These are phyloP conservation scores for Lenwebbia sp. DNA, from an alignment of 345 rosid genomes.

Conservation along the genomic window DNA sequence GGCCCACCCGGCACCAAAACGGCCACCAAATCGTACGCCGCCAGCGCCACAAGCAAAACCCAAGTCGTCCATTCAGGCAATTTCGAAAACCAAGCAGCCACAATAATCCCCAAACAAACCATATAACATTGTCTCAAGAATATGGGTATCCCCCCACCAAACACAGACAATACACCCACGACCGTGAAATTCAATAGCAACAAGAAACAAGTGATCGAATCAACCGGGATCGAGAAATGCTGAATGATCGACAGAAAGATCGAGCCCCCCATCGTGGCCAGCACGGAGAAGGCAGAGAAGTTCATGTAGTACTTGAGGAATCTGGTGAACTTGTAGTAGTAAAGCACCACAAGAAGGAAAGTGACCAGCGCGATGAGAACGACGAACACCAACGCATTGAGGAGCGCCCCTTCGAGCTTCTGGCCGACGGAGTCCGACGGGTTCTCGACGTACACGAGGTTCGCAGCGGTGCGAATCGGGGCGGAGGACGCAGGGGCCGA, in stretches of 20 bases:
- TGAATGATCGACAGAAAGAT: constrained; percentile 72
- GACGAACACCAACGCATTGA: constrained; percentile 80
- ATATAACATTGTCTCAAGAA: constrained; percentile 75
- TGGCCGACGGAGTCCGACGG: constrained; percentile 66
- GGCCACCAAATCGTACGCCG: constrained; percentile 81
- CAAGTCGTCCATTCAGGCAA: constrained; percentile 98
- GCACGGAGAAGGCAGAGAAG: constrained; percentile 80
- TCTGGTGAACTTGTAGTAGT: constrained; percentile 84
- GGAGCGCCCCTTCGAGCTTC: constrained; percentile 83
- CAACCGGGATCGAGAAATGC: constrained; percentile 78
- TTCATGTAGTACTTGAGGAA: constrained; percentile 95
- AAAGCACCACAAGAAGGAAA: constrained; percentile 71
- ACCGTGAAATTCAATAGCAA: constrained; percentile 79
- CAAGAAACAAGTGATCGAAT: constrained; percentile 59
- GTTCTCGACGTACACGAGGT: constrained; percentile 80
- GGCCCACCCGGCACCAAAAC: constrained; percentile 98
- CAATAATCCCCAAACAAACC: constrained; percentile 78
- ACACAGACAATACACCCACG: constrained; percentile 75
- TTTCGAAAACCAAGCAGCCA: constrained; percentile 93
- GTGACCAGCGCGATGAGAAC: constrained; percentile 67
- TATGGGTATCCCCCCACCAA: constrained; percentile 68
- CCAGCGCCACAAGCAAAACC: constrained; percentile 79
- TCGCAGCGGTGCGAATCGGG: constrained; percentile 89
- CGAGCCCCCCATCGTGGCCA: constrained; percentile 85
- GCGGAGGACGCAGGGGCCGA: constrained; percentile 10